A percentile compares a stretch with the other conserved stretches of the same genome.
phyloP scores from a whole-genome alignment of 2,329 filamentous ascomycete genomes.

The Chaetomium strumarium region DNA sequence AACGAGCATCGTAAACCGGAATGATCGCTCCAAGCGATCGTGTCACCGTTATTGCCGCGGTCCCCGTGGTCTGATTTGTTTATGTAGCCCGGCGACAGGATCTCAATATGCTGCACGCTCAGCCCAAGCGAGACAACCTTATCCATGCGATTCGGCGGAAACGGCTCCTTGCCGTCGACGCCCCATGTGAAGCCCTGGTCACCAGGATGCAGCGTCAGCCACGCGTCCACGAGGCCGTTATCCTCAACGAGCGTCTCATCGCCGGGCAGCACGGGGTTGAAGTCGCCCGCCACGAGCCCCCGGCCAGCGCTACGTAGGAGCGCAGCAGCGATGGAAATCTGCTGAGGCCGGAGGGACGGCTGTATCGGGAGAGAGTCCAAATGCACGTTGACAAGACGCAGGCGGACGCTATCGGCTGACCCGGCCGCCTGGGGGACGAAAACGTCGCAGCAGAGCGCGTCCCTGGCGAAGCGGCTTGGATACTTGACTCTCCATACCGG shows the following conservation, averaged over 20 bases:
- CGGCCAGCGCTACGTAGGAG: not conserved
- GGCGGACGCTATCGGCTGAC: not conserved
- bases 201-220: not conserved
- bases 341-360: not conserved
- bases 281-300: conserved; percentile 1
- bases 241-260: not conserved
- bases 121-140: not conserved
- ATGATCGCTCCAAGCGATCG: conserved; percentile 1
- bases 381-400: conserved; percentile 3
- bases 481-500: not conserved
- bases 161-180: not conserved
- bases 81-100: not conserved
- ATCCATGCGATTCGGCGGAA: conserved; percentile 2
- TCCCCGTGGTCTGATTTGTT: not conserved
- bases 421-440: not conserved
- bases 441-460: conserved; percentile 7
- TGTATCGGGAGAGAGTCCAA: conserved; percentile 8
- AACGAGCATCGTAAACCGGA: not conserved
- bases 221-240: conserved; percentile 1
- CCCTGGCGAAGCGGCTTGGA: not conserved
- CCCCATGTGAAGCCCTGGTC: conserved; percentile 3
- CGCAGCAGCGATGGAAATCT: not conserved
- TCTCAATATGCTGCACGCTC: not conserved
- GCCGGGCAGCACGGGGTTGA: conserved; percentile 3
- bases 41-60: not conserved